Percentiles rank a stretch among this genome's conserved stretches.
phyloP scores from a whole-genome alignment of 768 basidiomycete genomes.

The Mycena vitilis region DNA sequence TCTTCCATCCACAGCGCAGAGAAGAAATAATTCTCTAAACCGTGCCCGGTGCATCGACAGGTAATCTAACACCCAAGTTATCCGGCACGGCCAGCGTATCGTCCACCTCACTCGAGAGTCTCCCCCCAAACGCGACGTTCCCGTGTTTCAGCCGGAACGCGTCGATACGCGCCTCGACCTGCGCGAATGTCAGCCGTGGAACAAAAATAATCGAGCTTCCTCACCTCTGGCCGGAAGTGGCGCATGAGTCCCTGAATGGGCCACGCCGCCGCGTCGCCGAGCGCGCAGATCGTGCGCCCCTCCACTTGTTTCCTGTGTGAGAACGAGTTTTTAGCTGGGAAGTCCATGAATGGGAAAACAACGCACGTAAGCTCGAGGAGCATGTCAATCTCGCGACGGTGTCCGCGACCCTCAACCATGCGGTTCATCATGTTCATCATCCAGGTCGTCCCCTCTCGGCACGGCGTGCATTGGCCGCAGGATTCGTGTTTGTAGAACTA shows the following conservation, averaged over 20 bases:
- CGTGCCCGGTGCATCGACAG: conserved; percentile 43
- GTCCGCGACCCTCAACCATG: conserved; percentile 91
- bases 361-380: conserved; percentile 91
- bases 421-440: conserved; percentile 99
- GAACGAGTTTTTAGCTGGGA: neutral
- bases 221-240: conserved; percentile 94
- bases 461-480: conserved; percentile 97
- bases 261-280: conserved; percentile 98
- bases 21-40: conserved; percentile 24
- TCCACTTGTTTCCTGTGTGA: conserved; percentile 89
- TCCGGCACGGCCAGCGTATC: conserved; percentile 80
- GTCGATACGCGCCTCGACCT: conserved; percentile 80
- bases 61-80: conserved; percentile 70
- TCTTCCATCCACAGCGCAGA: neutral
- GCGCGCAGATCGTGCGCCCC: conserved; percentile 95
- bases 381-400: conserved; percentile 97
- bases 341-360: conserved; percentile 21
- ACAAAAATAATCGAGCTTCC: neutral
- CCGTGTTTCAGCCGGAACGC: conserved; percentile 82
- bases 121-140: conserved; percentile 89
- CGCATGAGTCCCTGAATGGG: conserved; percentile 98
- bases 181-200: neutral
- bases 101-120: conserved; percentile 74
- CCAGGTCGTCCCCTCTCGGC: conserved; percentile 96
- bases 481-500: conserved; percentile 99